A percentile compares a stretch with the other conserved stretches of the same genome.
phyloP scores from a whole-genome alignment of 768 basidiomycete genomes.

The Jaapia argillacea region DNA sequence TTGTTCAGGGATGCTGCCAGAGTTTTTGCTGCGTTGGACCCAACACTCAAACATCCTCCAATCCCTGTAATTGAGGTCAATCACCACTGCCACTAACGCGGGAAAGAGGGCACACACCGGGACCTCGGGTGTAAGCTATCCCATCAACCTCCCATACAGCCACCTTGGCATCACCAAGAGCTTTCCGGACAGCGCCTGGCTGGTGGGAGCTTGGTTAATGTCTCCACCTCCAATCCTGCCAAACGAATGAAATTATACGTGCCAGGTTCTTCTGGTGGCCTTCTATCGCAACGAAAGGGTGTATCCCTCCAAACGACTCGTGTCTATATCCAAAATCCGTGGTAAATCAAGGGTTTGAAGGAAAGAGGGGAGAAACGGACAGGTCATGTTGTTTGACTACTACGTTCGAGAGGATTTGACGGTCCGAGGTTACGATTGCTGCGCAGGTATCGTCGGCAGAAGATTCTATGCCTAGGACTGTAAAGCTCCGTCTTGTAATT shows the following conservation, averaged over 20 bases:
- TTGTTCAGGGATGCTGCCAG: constrained; percentile 70
- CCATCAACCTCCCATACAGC: constrained; percentile 62
- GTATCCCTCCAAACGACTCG: constrained; percentile 59
- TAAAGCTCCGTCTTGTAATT: constrained; percentile 39
- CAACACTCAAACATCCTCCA: constrained; percentile 70
- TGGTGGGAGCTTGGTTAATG: constrained; percentile 16
- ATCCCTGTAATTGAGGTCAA: constrained; percentile 41
- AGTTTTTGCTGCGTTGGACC: constrained; percentile 75
- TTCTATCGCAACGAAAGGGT: constrained; percentile 66
- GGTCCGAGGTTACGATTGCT: constrained; percentile 67
- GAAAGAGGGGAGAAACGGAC: constrained; percentile 24
- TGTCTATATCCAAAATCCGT: constrained; percentile 28
- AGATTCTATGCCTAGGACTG: constrained; percentile 70
- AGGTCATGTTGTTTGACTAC: constrained; percentile 73
- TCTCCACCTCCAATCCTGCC: neutral
- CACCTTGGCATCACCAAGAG: constrained; percentile 57
- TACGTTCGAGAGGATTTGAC: constrained; percentile 71
- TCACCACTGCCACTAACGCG: neutral
- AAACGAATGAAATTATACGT: constrained; percentile 3
- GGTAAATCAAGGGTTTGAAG: neutral
- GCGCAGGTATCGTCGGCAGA: constrained; percentile 95
- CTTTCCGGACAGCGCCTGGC: constrained; percentile 65
- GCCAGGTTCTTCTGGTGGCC: constrained; percentile 80
- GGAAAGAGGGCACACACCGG: constrained; percentile 32
- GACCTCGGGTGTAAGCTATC: constrained; percentile 86